These are phyloP conservation scores for Xylogone sp. DNA, from an alignment of 2,329 filamentous ascomycete genomes.

Conservation along the genomic window DNA sequence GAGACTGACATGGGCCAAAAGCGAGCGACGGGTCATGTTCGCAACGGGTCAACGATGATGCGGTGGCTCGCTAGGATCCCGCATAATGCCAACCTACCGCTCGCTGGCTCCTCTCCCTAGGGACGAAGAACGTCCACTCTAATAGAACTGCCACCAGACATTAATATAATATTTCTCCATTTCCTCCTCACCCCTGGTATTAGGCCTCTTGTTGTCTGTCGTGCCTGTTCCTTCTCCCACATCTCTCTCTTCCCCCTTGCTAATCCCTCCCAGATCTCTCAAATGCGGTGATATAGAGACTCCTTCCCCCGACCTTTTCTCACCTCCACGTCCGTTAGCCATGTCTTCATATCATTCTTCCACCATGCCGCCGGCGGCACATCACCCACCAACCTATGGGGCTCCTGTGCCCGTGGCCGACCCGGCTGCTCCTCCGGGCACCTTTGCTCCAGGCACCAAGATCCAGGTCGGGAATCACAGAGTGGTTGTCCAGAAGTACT, in stretches of 20 bases:
- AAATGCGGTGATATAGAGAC: slow-evolving; percentile 27
- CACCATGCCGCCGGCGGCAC: slow-evolving; percentile 31
- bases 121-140: background rate
- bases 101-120: background rate
- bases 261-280: slow-evolving; percentile 8
- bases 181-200: background rate
- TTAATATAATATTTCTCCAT: background rate
- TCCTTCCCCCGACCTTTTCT: slow-evolving; percentile 9
- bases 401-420: slow-evolving; percentile 37
- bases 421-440: slow-evolving; percentile 64
- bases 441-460: slow-evolving; percentile 90
- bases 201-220: slow-evolving; percentile 2
- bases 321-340: slow-evolving; percentile 7
- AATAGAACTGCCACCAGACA: too few relatives aligned
- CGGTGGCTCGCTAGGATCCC: too few relatives aligned
- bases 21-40: too few relatives aligned
- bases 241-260: slow-evolving; percentile 4
- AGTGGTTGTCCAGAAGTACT: slow-evolving; percentile 92
- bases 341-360: slow-evolving; percentile 40
- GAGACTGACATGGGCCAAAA: too few relatives aligned
- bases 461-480: slow-evolving; percentile 92
- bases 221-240: too few relatives aligned
- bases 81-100: background rate
- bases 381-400: slow-evolving; percentile 42
- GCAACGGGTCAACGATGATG: too few relatives aligned